phyloP scores from a whole-genome alignment of 495 filamentous ascomycete species.

The Alectoria sarmentosa region DNA sequence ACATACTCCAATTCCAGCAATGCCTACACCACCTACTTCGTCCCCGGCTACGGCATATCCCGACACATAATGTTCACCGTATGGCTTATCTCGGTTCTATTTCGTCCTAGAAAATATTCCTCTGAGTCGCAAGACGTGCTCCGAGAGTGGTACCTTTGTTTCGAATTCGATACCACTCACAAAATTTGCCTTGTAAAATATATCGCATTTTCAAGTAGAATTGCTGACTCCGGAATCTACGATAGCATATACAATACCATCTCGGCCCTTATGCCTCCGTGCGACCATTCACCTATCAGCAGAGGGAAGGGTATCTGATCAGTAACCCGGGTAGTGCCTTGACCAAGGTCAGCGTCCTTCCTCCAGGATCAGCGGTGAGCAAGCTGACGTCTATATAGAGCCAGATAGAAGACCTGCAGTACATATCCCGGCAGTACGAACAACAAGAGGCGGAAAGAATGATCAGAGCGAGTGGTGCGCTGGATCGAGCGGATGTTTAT shows the following conservation, averaged over 20 bases:
- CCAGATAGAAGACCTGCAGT: constrained; percentile 48
- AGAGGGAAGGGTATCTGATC: constrained; percentile 49
- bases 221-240: neutral
- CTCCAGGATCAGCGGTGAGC: neutral
- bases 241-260: constrained; percentile 41
- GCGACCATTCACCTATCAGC: constrained; percentile 48
- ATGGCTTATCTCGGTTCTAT: neutral
- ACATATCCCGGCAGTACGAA: constrained; percentile 47
- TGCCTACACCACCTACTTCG: constrained; percentile 40
- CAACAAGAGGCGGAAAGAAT: constrained; percentile 45
- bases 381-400: constrained; percentile 30
- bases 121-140: constrained; percentile 1
- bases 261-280: constrained; percentile 45
- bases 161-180: neutral
- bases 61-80: constrained; percentile 46
- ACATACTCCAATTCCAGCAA: constrained; percentile 18
- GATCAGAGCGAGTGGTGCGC: constrained; percentile 30
- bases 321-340: constrained; percentile 39
- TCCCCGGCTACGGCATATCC: constrained; percentile 47
- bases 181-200: neutral
- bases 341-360: constrained; percentile 40
- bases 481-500: constrained; percentile 36
- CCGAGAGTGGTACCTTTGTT: neutral
- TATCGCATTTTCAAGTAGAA: neutral
- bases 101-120: neutral